A percentile compares a stretch with the other conserved stretches of the same genome.
phyloP scores from a whole-genome alignment of 768 basidiomycete species.

The Sistotremastrum niveocremeum region DNA sequence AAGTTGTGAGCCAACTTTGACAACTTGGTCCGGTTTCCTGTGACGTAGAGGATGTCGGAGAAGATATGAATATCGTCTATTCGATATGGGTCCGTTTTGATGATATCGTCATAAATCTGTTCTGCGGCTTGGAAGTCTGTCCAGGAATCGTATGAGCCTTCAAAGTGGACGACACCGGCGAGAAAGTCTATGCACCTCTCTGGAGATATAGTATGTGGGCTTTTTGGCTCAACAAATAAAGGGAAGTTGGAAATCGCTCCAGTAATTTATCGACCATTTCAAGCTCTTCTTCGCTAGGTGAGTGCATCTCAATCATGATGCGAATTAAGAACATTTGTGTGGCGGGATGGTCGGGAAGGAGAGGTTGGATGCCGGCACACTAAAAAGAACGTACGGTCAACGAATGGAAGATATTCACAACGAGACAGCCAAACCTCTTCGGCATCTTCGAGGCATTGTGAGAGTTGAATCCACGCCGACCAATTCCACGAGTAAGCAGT shows the following conservation, averaged over 20 bases:
- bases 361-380: constrained; percentile 29
- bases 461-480: constrained; percentile 82
- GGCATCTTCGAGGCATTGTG: constrained; percentile 62
- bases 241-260: constrained; percentile 53
- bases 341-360: constrained; percentile 39
- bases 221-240: constrained; percentile 65
- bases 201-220: constrained; percentile 84
- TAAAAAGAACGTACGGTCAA: constrained; percentile 15
- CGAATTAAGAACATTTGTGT: constrained; percentile 74
- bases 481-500: constrained; percentile 83
- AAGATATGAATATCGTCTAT: constrained; percentile 93
- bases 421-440: constrained; percentile 56
- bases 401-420: constrained; percentile 9
- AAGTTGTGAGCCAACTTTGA: constrained; percentile 89
- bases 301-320: constrained; percentile 80
- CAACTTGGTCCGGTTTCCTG: constrained; percentile 76
- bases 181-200: constrained; percentile 41
- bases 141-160: constrained; percentile 1
- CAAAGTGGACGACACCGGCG: not conserved
- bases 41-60: constrained; percentile 94
- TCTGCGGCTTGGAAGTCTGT: constrained; percentile 84
- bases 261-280: constrained; percentile 70
- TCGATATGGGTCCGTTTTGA: constrained; percentile 69
- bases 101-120: constrained; percentile 71
- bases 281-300: constrained; percentile 77